Base-by-base conservation (phyloP, 495 filamentous ascomycete species). In the Xylaria telfairii region DNA sequence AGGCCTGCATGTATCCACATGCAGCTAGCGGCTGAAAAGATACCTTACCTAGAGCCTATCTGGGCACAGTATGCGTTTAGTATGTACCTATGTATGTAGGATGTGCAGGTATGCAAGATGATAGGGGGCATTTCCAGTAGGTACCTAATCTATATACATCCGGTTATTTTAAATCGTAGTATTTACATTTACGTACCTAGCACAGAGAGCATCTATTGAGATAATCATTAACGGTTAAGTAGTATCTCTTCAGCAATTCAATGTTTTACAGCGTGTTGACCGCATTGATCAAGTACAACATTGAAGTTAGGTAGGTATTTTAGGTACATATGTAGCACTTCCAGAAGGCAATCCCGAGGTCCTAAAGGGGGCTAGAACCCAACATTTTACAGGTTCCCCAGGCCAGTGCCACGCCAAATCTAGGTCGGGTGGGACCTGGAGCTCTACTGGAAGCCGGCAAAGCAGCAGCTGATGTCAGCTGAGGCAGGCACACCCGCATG, bases 51-150 rank as follows among this genome's bases (percentile, higher is more conserved):
- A n/a, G n/a, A n/a, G n/a, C n/a, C n/a, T n/a, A n/a, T n/a, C n/a
- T n/a, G n/a, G n/a, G n/a, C n/a, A n/a, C n/a, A n/a, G n/a, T n/a
- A n/a, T n/a, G n/a, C n/a, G n/a, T n/a, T n/a, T n/a, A n/a, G 49
- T 67, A 67, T 8, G 39, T 65, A 65, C 28, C 26, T 65, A 24
- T 2, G 7, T 51, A 34, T 17, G n/a, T n/a, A n/a, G n/a, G n/a
- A n/a, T n/a, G n/a, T n/a, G n/a, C n/a, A n/a, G n/a, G n/a, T n/a
- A n/a, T n/a, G n/a, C n/a, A n/a, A n/a, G n/a, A n/a, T n/a, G n/a
- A n/a, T n/a, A n/a, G n/a, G n/a, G n/a, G n/a, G n/a, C n/a, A n/a
- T n/a, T n/a, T n/a, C n/a, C n/a, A n/a, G n/a, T n/a, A n/a, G n/a
- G n/a, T n/a, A n/a, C n/a, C n/a, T n/a, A n/a, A n/a, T n/a, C n/a